Percentiles rank a stretch among this genome's conserved stretches.
phyloP scores from a whole-genome alignment of 352 stramenopile genomes.

The Phytophthora tubulina region DNA sequence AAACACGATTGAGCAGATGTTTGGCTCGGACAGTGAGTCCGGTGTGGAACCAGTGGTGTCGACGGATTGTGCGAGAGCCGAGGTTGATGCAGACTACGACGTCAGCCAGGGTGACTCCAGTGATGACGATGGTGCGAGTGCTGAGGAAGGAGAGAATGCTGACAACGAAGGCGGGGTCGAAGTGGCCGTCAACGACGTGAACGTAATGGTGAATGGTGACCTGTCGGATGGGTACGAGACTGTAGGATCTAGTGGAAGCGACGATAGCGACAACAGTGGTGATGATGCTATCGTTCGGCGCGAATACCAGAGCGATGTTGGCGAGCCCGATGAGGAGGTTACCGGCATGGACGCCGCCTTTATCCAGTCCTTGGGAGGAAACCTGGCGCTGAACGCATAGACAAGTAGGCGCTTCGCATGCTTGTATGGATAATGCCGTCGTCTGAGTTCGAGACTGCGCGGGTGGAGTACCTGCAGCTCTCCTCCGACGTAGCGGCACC shows the following conservation, averaged over 20 bases:
- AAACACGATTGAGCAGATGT: neutral
- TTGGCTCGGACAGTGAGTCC: neutral
- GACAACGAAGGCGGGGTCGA: neutral
- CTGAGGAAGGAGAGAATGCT: too few relatives aligned
- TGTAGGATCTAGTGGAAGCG: neutral
- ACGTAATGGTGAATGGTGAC: neutral
- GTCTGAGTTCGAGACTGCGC: neutral
- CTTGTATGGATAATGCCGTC: neutral
- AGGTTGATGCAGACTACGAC: too few relatives aligned
- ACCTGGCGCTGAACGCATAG: neutral
- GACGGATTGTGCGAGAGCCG: too few relatives aligned
- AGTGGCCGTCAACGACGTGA: neutral
- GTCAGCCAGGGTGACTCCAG: neutral
- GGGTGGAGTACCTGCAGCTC: neutral
- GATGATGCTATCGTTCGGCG: neutral
- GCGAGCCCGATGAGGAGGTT: neutral
- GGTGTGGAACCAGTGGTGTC: neutral
- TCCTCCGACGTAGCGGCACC: neutral
- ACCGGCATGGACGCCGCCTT: constrained; percentile 1
- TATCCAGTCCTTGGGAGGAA: constrained; percentile 1
- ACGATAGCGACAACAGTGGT: neutral
- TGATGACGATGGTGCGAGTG: neutral
- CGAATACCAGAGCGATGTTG: neutral
- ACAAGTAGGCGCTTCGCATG: neutral
- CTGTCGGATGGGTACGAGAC: neutral